Conservation (phyloP, 192 early-diverging fungal species). For the Linnemannia exigua region DNA sequence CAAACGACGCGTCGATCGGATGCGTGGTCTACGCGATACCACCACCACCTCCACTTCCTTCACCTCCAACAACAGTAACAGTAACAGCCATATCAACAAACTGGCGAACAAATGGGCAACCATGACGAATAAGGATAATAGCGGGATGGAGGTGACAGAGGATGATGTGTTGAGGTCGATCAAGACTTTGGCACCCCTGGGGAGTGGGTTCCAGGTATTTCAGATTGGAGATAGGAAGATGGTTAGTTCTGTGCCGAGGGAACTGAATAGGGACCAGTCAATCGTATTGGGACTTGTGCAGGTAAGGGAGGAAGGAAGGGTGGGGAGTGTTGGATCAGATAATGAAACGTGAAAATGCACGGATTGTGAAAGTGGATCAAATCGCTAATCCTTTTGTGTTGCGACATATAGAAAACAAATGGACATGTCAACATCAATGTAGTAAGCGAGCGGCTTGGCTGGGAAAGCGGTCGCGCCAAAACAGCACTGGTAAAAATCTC, state of each 20-base stretch:
- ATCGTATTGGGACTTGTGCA: slow-evolving; percentile 80
- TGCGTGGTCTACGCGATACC: slow-evolving; percentile 64
- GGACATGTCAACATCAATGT: slow-evolving; percentile 54
- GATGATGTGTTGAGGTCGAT: slow-evolving; percentile 93
- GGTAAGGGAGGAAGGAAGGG: slow-evolving; percentile 43
- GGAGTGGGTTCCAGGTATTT: slow-evolving; percentile 90
- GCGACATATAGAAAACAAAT: slow-evolving; percentile 28
- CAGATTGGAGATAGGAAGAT: slow-evolving; percentile 83
- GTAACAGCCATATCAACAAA: neutral
- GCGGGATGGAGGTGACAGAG: slow-evolving; percentile 57
- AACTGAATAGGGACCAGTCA: slow-evolving; percentile 88
- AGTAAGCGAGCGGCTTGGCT: slow-evolving; percentile 62
- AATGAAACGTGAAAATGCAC: neutral
- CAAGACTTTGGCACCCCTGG: slow-evolving; percentile 88
- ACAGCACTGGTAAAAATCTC: slow-evolving; percentile 73
- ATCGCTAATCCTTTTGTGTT: neutral
- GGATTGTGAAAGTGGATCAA: neutral
- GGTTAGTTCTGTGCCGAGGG: slow-evolving; percentile 91
- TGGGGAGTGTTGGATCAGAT: neutral
- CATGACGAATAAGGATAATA: slow-evolving; percentile 23
- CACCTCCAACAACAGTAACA: neutral
- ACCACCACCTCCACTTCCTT: neutral
- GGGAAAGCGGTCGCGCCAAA: slow-evolving; percentile 69
- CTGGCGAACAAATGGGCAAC: slow-evolving; percentile 29
- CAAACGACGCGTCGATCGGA: slow-evolving; percentile 74